Conservation (phyloP, 78 protist species). For the Creolimax fragrantissima region DNA sequence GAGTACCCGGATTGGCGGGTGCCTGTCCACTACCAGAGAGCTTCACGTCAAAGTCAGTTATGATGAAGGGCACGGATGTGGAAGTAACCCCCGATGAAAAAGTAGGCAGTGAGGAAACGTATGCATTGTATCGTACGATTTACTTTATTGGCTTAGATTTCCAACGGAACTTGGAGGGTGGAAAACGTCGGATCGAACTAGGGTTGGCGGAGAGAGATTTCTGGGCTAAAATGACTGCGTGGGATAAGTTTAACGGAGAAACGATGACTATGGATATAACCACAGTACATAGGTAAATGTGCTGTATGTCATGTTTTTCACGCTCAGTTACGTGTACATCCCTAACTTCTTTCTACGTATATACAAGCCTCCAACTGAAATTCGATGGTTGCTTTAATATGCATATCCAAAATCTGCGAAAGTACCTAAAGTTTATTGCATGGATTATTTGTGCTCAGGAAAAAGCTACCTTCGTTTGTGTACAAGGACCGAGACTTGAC, state of each 20-base stretch:
- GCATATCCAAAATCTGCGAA: no score
- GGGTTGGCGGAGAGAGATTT: not conserved
- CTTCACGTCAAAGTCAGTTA: not conserved
- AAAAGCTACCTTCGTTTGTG: not conserved
- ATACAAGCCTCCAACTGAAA: no score
- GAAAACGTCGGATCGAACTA: not conserved
- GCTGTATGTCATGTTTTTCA: no score
- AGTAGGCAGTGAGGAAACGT: not conserved
- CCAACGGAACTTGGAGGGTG: not conserved
- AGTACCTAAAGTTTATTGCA: no score
- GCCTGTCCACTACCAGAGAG: not conserved
- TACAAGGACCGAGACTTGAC: not conserved
- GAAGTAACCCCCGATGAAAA: not conserved
- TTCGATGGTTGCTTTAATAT: no score
- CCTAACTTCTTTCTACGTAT: no score
- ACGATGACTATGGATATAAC: not conserved
- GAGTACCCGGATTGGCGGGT: not conserved
- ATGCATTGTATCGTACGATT: not conserved
- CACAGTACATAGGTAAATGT: not conserved
- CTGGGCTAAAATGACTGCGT: not conserved
- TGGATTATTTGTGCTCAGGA: not conserved
- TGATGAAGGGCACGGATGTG: not conserved
- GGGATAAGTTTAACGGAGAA: not conserved
- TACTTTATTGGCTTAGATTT: not conserved
- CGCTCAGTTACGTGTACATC: no score